Evolutionary conservation across 2,329 filamentous ascomycete genomes (phyloP), one percentile per base, ranked within the genome.

Genomic region (Trichoderma oligosporum): DNA sequence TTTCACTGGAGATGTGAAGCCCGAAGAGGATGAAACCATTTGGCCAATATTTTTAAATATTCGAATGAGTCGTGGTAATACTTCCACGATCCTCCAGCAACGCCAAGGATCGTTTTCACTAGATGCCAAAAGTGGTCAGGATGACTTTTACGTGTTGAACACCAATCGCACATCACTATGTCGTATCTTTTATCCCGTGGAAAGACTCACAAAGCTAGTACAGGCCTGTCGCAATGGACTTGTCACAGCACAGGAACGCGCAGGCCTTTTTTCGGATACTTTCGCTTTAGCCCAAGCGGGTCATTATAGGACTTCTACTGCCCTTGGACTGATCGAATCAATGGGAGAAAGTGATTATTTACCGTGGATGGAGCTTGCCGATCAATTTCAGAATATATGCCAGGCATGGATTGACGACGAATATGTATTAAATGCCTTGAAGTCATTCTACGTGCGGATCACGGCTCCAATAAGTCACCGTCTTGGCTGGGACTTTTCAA

Each of bases 141-240:
- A 86, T 39, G 80, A 83, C 39, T 96, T 96, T 72, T 97, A 97
- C 76, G 94, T 96, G 76, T 78, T 97, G 66, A 97, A 97, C 76
- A 84, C 86, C 57, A 84, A 92, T 59, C 88, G 92, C 58, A 90
- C 86, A 52, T 91, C 91, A 16, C 96, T 83, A 67, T 97, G 94
- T 75, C 84, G 91, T 61, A 93, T 92, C 46, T 95, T 95, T 73
- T 95, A 97, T 69, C 90, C 93, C 7, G 84, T 89, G 22, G 79
- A 83, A 62, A 85, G 92, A 51, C 80, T 97, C 33, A 82, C 82
- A 35, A 90, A 90, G 73, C 84, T 97, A 18, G 41, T 16, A 45
- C 33, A 35, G 33, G 33, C 33, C 2, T 35, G 33, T n/a, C 33
- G 14, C 33, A 35, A n/a, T n/a, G 12, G 33, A 5, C 33, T 35